These are phyloP conservation scores for Cyclocybe cylindracea DNA, from an alignment of 768 basidiomycete genomes.

Conservation along the genomic window DNA sequence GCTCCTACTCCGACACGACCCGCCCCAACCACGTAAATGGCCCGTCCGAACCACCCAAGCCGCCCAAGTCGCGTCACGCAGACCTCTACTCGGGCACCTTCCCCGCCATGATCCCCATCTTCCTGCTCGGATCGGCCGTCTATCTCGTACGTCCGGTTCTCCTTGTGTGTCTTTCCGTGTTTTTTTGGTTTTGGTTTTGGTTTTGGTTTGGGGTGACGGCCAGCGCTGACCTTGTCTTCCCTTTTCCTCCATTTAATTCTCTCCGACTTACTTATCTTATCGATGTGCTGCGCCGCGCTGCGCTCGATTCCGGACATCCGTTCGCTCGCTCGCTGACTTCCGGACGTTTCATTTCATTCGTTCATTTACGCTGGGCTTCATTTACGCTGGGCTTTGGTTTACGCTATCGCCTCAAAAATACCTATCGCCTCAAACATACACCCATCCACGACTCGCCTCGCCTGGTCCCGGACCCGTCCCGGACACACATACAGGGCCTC, in stretches of 20 bases:
- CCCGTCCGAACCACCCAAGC: conserved; percentile 14
- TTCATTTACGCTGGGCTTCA: too few relatives aligned
- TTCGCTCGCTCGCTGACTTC: too few relatives aligned
- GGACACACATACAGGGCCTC: conserved; percentile 48
- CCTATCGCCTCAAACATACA: too few relatives aligned
- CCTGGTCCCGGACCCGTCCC: too few relatives aligned
- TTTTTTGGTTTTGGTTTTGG: too few relatives aligned
- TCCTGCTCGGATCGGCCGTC: conserved; percentile 75
- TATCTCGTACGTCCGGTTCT: conserved; percentile 56
- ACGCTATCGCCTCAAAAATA: background rate
- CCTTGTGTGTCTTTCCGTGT: too few relatives aligned
- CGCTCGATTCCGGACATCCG: too few relatives aligned
- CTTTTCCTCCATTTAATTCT: background rate
- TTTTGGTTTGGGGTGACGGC: background rate
- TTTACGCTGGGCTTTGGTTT: too few relatives aligned
- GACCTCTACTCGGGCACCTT: conserved; percentile 69
- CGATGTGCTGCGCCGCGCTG: too few relatives aligned
- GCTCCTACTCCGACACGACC: too few relatives aligned
- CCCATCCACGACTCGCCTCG: too few relatives aligned
- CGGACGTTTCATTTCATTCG: too few relatives aligned
- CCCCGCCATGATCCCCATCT: conserved; percentile 79
- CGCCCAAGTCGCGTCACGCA: conserved; percentile 51
- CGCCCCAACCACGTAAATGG: conserved; percentile 9
- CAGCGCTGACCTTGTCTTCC: background rate
- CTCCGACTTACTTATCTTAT: background rate